Conservation (phyloP, 257 asterid genomes). For the Avicennia marina region DNA sequence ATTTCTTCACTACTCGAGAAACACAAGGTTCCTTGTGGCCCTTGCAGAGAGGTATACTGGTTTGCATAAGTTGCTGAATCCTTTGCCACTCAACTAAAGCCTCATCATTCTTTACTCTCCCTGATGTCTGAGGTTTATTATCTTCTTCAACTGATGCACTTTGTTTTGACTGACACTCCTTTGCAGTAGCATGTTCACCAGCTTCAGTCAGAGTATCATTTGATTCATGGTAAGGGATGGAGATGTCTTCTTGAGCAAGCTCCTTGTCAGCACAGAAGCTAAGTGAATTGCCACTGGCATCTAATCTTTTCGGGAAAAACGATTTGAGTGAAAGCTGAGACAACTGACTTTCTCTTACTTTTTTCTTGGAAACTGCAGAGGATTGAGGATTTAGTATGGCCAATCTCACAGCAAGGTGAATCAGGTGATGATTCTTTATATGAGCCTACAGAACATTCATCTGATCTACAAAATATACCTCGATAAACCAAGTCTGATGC, state of each 20-base stretch:
- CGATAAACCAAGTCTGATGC: conserved; percentile 22
- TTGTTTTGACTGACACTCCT: conserved; percentile 27
- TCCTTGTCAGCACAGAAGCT: conserved; percentile 30
- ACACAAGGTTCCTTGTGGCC: conserved; percentile 95
- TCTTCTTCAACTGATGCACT: conserved; percentile 29
- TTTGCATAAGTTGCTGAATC: conserved; percentile 87
- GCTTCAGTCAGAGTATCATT: conserved; percentile 24
- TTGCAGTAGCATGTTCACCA: conserved; percentile 26
- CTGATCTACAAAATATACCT: conserved; percentile 22
- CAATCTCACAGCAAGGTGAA: conserved; percentile 20
- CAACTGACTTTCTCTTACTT: conserved; percentile 47
- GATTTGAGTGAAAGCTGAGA: conserved; percentile 89
- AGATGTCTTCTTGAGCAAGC: conserved; percentile 31
- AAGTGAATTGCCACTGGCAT: conserved; percentile 19
- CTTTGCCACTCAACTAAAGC: conserved; percentile 92
- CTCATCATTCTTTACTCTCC: conserved; percentile 37
- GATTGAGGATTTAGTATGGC: conserved; percentile 29
- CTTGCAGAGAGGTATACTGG: conserved; percentile 85
- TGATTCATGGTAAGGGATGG: conserved; percentile 27
- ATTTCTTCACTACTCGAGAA: conserved; percentile 82
- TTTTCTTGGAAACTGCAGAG: conserved; percentile 43
- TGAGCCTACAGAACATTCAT: conserved; percentile 23
- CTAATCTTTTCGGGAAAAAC: conserved; percentile 55
- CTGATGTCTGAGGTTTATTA: conserved; percentile 31
- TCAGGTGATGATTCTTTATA: conserved; percentile 23